Evolutionary conservation across 495 filamentous ascomycete species (phyloP).

Genomic region (Trichoderma virens): DNA sequence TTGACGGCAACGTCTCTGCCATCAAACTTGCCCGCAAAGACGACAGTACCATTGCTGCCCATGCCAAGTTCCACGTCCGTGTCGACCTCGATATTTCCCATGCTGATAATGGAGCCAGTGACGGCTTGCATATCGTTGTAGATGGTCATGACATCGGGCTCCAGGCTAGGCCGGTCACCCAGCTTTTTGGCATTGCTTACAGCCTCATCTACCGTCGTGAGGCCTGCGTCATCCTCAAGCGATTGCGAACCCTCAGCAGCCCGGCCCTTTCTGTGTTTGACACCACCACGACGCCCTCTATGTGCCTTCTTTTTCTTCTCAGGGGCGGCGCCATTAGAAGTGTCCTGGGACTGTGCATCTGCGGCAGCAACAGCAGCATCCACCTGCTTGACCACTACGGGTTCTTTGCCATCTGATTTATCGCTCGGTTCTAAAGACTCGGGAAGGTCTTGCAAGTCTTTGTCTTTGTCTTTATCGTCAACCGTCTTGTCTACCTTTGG

Average conservation of each 20-base stretch:
- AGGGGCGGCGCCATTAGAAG: background rate
- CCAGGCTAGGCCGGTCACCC: constrained; percentile 40
- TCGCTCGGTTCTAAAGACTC: background rate
- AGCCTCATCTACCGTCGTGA: constrained; percentile 36
- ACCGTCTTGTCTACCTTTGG: background rate
- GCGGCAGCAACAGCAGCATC: background rate
- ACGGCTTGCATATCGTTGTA: constrained; percentile 44
- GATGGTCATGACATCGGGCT: constrained; percentile 49
- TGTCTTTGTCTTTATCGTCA: background rate
- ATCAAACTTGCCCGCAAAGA: constrained; percentile 79
- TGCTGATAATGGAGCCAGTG: constrained; percentile 53
- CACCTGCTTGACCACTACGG: background rate
- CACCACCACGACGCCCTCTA: constrained; percentile 75
- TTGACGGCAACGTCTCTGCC: constrained; percentile 93
- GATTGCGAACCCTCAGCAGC: constrained; percentile 34
- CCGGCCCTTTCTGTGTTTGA: constrained; percentile 57
- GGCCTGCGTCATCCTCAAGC: constrained; percentile 29
- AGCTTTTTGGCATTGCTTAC: constrained; percentile 37
- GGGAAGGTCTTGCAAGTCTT: background rate
- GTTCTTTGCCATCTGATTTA: background rate
- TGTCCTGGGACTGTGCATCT: background rate
- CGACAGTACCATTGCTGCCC: constrained; percentile 80
- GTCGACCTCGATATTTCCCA: constrained; percentile 66
- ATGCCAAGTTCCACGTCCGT: constrained; percentile 65
- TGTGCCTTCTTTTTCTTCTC: constrained; percentile 69